Base-by-base conservation (phyloP, 2,329 filamentous ascomycete genomes). In the Scedosporium aurantiacum region DNA sequence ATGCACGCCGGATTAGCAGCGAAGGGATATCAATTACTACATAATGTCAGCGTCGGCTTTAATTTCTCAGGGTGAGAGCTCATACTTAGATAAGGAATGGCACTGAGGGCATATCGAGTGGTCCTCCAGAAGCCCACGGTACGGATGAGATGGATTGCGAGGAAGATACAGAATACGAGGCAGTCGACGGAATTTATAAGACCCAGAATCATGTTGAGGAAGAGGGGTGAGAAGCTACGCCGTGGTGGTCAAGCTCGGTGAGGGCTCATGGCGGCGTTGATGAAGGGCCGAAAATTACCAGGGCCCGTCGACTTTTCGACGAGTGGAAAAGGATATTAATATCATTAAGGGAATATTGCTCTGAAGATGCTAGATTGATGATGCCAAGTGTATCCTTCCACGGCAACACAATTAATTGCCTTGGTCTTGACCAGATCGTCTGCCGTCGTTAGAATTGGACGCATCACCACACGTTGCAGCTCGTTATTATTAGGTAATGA, bases 171-270 rank as follows among this genome's bases (percentile, higher is more conserved):
- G 69, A 92, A 94, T 62, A 86, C 83, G 32, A 87, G 62, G 75
- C 88, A 91, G 75, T 94, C 90, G 28, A 91, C 71, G 72, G 88
- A 87, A 5, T 86, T 90, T 54, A 94, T 83, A 62, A 87, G 85
- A 41, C 83, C 82, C 50, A 94, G 78, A 63, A 91, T 87, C 88
- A 92, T 91, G 64, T 63, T 74, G 25, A 57, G 65, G 62, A 37
- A 23, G 18, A 56, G 60, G 60, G 43, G 8, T 14, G 50, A 43
- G 58, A 32, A 41, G 32, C 23, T 25, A 40, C 45, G 25, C 43
- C n/a, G 21, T 14, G 27, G 32, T 16, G 23, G n/a, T n/a, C n/a
- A 45, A 40, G 16, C 7, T n/a, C 43, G 10, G 25, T 27, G 58
- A 23, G 28, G 21, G 43, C 58, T 37, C 58, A 60, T 60, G 52